phyloP scores from a whole-genome alignment of 108 stramenopile species.

The Cyclotella kingstonii region DNA sequence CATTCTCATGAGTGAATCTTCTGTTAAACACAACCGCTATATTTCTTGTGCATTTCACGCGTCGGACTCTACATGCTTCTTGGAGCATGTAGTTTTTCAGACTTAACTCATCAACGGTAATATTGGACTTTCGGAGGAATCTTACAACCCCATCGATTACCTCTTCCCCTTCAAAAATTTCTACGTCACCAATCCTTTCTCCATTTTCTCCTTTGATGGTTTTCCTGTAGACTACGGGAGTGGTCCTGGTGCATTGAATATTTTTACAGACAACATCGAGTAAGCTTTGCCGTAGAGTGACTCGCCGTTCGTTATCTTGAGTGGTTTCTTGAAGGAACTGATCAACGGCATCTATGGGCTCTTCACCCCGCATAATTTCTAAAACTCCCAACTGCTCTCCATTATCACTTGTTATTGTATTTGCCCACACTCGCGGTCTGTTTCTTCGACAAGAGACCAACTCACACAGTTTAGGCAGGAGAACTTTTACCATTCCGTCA shows the following conservation, averaged over 20 bases:
- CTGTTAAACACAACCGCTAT: conserved; percentile 31
- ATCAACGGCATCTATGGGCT: conserved; percentile 32
- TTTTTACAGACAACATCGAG: conserved; percentile 29
- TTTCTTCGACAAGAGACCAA: conserved; percentile 22
- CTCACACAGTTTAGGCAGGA: conserved; percentile 41
- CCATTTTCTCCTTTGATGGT: conserved; percentile 34
- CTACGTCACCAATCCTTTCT: conserved; percentile 25
- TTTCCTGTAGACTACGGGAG: conserved; percentile 40
- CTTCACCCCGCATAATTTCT: conserved; percentile 34
- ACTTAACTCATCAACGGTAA: conserved; percentile 30
- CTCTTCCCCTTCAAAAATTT: conserved; percentile 43
- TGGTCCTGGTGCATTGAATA: conserved; percentile 24
- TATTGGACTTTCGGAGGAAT: conserved; percentile 33
- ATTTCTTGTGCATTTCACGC: conserved; percentile 38
- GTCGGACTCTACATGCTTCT: conserved; percentile 30
- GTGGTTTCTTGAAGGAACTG: conserved; percentile 23
- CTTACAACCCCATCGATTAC: conserved; percentile 46
- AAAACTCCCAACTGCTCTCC: conserved; percentile 28
- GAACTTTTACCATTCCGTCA: conserved; percentile 8
- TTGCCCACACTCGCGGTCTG: conserved; percentile 27
- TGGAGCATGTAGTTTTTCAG: conserved; percentile 43
- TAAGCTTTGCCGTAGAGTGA: conserved; percentile 24
- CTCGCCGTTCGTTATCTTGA: background rate
- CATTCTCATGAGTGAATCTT: conserved; percentile 20
- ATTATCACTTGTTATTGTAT: conserved; percentile 13